phyloP scores from a whole-genome alignment of 2,329 filamentous ascomycete species.

The Balansia obtecta region DNA sequence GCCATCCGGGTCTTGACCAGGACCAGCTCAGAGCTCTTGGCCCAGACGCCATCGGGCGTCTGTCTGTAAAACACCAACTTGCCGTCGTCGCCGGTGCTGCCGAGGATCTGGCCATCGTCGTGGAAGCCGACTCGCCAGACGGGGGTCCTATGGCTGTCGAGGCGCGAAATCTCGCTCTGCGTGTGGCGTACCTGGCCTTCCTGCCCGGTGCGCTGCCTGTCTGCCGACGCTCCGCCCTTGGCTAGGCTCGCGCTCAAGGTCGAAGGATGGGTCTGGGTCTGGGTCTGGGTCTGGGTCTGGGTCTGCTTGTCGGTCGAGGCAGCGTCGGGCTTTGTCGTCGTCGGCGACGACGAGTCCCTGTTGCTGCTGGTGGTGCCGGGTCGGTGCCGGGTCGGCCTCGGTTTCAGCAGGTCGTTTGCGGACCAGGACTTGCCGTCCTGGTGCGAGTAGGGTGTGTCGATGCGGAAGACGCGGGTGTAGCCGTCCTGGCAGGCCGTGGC shows the following conservation, averaged over 20 bases:
- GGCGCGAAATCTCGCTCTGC: slow-evolving; percentile 49
- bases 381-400: not conserved
- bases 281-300: too few relatives aligned
- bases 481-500: slow-evolving; percentile 92
- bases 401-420: slow-evolving; percentile 28
- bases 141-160: slow-evolving; percentile 55
- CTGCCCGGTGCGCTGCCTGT: slow-evolving; percentile 41
- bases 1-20: slow-evolving; percentile 45
- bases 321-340: slow-evolving; percentile 18
- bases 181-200: slow-evolving; percentile 56
- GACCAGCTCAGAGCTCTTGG: slow-evolving; percentile 46
- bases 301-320: slow-evolving; percentile 20
- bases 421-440: slow-evolving; percentile 40
- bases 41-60: slow-evolving; percentile 43
- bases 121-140: slow-evolving; percentile 68
- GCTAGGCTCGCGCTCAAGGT: slow-evolving; percentile 41
- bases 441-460: slow-evolving; percentile 45
- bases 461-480: slow-evolving; percentile 73
- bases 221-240: slow-evolving; percentile 31
- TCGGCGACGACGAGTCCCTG: slow-evolving; percentile 9
- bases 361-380: not conserved
- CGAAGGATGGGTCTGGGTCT: slow-evolving; percentile 28
- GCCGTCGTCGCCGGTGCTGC: slow-evolving; percentile 67
- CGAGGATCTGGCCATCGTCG: slow-evolving; percentile 57
- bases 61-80: slow-evolving; percentile 50